Conservation (phyloP, 345 rosid genomes). For the Brassica nigra region DNA sequence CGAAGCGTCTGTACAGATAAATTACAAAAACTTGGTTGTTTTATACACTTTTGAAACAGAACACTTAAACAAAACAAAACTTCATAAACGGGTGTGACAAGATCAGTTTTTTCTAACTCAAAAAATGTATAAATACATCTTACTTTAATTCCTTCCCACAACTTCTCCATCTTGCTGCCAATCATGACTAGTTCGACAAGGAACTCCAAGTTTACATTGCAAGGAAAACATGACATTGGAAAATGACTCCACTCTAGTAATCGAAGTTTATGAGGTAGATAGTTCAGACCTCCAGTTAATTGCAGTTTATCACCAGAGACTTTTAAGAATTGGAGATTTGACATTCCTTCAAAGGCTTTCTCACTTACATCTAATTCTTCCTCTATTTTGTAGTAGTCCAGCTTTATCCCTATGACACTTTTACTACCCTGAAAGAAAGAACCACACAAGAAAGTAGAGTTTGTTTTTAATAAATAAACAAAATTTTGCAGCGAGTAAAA, state of each 20-base stretch:
- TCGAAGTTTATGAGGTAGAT: constrained; percentile 1
- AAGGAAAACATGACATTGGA: constrained; percentile 26
- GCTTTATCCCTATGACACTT: too few species aligned
- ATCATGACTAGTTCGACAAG: constrained; percentile 15
- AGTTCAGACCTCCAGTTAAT: background rate
- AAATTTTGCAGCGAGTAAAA: too few species aligned
- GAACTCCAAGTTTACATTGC: background rate
- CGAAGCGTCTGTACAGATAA: constrained; percentile 12
- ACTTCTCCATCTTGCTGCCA: constrained; percentile 1
- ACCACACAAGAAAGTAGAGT: too few species aligned
- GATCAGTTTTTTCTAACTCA: background rate
- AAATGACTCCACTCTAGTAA: constrained; percentile 19
- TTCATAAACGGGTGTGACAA: background rate
- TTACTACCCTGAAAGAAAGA: too few species aligned
- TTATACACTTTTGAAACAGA: background rate
- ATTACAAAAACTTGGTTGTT: background rate
- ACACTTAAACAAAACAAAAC: too few species aligned
- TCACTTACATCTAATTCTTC: background rate
- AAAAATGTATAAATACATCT: background rate
- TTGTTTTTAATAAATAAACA: too few species aligned
- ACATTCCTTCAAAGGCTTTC: background rate
- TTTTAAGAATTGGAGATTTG: background rate
- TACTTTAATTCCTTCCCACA: constrained; percentile 35
- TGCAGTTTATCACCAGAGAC: background rate
- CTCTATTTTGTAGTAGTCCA: background rate